These are phyloP conservation scores for Wallacemonas collosoma DNA, from an alignment of 208 protist genomes.

Conservation along the genomic window DNA sequence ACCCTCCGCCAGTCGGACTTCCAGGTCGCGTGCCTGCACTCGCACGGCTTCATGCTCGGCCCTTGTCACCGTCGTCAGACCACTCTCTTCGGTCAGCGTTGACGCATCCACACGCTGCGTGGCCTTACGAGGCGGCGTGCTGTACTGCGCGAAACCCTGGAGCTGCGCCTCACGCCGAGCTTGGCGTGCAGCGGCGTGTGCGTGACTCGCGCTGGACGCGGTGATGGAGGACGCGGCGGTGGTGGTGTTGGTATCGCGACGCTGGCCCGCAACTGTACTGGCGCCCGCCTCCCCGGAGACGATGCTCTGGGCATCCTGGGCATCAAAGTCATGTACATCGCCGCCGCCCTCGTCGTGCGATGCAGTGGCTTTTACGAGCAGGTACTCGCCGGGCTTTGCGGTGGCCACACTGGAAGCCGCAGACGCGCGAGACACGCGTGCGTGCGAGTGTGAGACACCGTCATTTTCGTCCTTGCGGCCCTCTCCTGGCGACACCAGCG, in stretches of 20 bases:
- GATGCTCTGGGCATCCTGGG: neutral
- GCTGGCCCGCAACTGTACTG: too few relatives aligned
- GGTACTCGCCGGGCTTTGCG: neutral
- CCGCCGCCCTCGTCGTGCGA: neutral
- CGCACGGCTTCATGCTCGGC: slow-evolving; percentile 53
- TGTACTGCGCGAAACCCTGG: neutral
- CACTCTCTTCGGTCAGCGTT: slow-evolving; percentile 81
- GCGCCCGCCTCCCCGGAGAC: too few relatives aligned
- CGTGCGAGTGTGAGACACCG: neutral
- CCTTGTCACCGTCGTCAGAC: slow-evolving; percentile 42
- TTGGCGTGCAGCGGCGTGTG: neutral
- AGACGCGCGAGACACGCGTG: neutral
- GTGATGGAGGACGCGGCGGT: neutral
- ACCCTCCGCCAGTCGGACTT: slow-evolving; percentile 62
- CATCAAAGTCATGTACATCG: neutral
- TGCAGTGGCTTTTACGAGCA: neutral
- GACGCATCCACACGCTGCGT: slow-evolving; percentile 56
- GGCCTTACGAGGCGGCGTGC: slow-evolving; percentile 14
- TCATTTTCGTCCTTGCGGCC: neutral
- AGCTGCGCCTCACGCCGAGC: neutral
- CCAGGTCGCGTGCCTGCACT: slow-evolving; percentile 33
- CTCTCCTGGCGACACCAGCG: neutral
- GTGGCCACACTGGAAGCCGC: neutral
- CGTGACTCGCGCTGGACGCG: neutral
- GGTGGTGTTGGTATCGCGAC: too few relatives aligned